A percentile compares a stretch with the other conserved stretches of the same genome.
Conservation (phyloP, 1,139 yeast genomes). For the Suhomyces atakaporum region DNA sequence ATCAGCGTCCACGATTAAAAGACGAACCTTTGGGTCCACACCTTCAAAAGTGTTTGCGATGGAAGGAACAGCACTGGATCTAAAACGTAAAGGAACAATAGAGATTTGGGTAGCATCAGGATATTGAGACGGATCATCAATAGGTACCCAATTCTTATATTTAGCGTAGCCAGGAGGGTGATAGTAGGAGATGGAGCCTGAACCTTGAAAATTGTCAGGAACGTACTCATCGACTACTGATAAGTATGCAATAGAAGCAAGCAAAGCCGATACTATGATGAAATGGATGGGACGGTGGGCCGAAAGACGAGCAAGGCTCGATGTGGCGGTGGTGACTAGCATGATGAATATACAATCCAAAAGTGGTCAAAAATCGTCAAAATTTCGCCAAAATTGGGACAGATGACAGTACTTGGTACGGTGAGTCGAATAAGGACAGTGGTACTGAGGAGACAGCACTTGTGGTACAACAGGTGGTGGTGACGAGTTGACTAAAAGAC, state of each 20-base stretch:
- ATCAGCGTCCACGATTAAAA: conserved; percentile 44
- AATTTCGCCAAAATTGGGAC: too few relatives aligned
- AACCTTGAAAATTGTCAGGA: conserved; percentile 35
- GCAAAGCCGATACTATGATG: conserved; percentile 67
- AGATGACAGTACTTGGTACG: too few relatives aligned
- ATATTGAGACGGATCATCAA: conserved; percentile 27
- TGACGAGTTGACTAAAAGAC: too few relatives aligned
- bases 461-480: too few relatives aligned
- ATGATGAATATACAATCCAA: too few relatives aligned
- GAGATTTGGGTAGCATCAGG: conserved; percentile 48
- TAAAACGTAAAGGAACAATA: conserved; percentile 59
- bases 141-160: conserved; percentile 44
- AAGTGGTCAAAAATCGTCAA: too few relatives aligned
- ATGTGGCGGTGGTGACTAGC: conserved; percentile 35
- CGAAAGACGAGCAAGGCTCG: conserved; percentile 59
- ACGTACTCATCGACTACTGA: conserved; percentile 80
- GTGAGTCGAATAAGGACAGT: too few relatives aligned
- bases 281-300: conserved; percentile 91
- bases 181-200: conserved; percentile 35
- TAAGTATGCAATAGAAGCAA: conserved; percentile 82
- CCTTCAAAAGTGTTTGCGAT: conserved; percentile 37
- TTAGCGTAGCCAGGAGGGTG: conserved; percentile 45
- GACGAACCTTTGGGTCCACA: conserved; percentile 37
- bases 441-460: too few relatives aligned
- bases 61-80: conserved; percentile 33